A percentile compares a stretch with the other conserved stretches of the same genome.
phyloP scores from a whole-genome alignment of 2,329 filamentous ascomycete species.

The Calonectria honghensis region DNA sequence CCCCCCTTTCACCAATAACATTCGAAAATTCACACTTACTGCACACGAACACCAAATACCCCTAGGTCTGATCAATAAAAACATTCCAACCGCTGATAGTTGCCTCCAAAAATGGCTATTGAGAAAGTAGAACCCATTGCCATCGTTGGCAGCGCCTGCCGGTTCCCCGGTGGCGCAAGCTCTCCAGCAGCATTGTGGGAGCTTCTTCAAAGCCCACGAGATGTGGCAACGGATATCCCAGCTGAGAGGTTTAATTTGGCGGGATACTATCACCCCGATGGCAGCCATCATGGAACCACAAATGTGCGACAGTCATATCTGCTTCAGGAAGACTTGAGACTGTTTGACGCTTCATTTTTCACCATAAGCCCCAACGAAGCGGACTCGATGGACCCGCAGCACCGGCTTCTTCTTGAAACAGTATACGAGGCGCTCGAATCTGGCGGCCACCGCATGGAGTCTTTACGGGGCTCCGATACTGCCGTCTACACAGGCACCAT shows the following conservation, averaged over 20 bases:
- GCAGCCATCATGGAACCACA: background rate
- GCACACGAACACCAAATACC: no score
- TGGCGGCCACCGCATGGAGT: constrained; percentile 29
- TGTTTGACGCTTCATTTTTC: constrained; percentile 53
- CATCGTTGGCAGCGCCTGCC: constrained; percentile 3
- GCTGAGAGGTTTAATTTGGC: background rate
- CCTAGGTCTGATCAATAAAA: no score
- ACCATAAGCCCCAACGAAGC: constrained; percentile 48
- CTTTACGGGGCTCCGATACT: constrained; percentile 5
- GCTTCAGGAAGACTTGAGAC: constrained; percentile 50
- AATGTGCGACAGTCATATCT: constrained; percentile 57
- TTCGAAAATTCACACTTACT: no score
- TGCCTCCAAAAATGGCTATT: no score
- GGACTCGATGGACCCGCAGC: constrained; percentile 33
- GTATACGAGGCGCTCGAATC: constrained; percentile 53
- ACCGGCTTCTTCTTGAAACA: constrained; percentile 53
- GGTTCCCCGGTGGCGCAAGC: background rate
- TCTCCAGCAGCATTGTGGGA: background rate
- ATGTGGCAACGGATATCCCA: background rate
- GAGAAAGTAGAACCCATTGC: constrained; percentile 49
- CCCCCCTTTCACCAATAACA: no score
- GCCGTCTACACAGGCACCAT: constrained; percentile 1
- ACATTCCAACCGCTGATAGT: no score
- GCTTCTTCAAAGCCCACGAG: background rate
- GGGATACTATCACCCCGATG: background rate